A percentile compares a stretch with the other conserved stretches of the same genome.
phyloP scores from a whole-genome alignment of 2,329 filamentous ascomycete species.

The Apiospora malaysiana region DNA sequence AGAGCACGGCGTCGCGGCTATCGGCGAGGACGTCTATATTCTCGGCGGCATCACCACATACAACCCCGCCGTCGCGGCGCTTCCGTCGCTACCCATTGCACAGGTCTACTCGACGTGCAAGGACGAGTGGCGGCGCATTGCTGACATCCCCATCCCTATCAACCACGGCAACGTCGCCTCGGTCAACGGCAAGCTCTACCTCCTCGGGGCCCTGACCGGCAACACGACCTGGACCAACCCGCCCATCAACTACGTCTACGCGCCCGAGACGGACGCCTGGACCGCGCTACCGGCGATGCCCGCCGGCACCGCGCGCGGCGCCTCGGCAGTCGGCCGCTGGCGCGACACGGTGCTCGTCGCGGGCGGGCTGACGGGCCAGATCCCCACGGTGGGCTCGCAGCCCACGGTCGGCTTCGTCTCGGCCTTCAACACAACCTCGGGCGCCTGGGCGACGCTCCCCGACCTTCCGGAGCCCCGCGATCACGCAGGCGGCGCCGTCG shows the following conservation, averaged over 20 bases:
- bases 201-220: conserved; percentile 44
- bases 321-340: conserved; percentile 40
- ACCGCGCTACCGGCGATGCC: conserved; percentile 36
- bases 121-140: neutral
- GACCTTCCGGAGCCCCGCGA: conserved; percentile 43
- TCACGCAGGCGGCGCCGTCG: conserved; percentile 40
- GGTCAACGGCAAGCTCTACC: conserved; percentile 43
- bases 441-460: conserved; percentile 38
- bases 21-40: conserved; percentile 25
- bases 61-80: neutral
- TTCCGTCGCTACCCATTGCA: neutral
- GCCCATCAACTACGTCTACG: conserved; percentile 33
- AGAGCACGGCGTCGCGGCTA: conserved; percentile 26
- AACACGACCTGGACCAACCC: conserved; percentile 31
- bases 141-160: conserved; percentile 32
- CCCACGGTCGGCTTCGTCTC: conserved; percentile 38
- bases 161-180: conserved; percentile 47
- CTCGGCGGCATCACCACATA: conserved; percentile 25
- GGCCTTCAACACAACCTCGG: conserved; percentile 37
- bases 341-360: conserved; percentile 43
- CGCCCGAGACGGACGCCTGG: conserved; percentile 37
- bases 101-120: neutral
- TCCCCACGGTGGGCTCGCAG: conserved; percentile 28
- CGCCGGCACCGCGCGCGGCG: conserved; percentile 36
- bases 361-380: conserved; percentile 42